Evolutionary conservation across 2,329 filamentous ascomycete species (phyloP).

Genomic region (Phyllosticta citribraziliensis): DNA sequence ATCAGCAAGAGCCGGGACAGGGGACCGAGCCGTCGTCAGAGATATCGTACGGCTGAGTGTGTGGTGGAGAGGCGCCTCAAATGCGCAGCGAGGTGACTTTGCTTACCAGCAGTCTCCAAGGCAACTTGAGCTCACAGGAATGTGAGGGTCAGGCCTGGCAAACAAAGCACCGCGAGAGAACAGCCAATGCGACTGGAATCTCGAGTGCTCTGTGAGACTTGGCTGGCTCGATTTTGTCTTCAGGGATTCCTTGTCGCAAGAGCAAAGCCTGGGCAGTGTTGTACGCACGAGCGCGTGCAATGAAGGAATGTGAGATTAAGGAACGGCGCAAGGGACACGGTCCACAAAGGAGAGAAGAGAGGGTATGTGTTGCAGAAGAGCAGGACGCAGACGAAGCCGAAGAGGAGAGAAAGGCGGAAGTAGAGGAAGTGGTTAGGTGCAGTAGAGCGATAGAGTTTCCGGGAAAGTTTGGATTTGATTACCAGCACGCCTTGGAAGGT

Average conservation of each 20-base stretch:
- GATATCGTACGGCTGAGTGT: neutral
- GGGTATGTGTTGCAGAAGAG: neutral
- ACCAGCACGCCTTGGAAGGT: neutral
- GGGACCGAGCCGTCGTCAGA: neutral
- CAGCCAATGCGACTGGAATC: neutral
- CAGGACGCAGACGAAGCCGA: neutral
- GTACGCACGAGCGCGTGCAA: neutral
- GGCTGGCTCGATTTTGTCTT: neutral
- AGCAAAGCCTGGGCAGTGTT: neutral
- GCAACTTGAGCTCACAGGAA: neutral
- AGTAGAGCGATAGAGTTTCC: neutral
- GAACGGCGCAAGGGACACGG: neutral
- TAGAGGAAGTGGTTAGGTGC: neutral
- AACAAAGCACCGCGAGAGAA: neutral
- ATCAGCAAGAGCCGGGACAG: neutral
- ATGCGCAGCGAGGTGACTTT: neutral
- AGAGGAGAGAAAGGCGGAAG: neutral
- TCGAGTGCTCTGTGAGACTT: neutral
- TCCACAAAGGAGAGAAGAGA: neutral
- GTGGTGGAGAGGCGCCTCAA: neutral
- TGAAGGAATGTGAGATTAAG: neutral
- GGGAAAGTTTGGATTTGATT: neutral
- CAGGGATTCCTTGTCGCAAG: neutral
- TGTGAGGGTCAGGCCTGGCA: neutral
- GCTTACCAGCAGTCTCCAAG: neutral